These are phyloP conservation scores for Setomelanomma holmii DNA, from an alignment of 2,329 filamentous ascomycete genomes.

Conservation along the genomic window DNA sequence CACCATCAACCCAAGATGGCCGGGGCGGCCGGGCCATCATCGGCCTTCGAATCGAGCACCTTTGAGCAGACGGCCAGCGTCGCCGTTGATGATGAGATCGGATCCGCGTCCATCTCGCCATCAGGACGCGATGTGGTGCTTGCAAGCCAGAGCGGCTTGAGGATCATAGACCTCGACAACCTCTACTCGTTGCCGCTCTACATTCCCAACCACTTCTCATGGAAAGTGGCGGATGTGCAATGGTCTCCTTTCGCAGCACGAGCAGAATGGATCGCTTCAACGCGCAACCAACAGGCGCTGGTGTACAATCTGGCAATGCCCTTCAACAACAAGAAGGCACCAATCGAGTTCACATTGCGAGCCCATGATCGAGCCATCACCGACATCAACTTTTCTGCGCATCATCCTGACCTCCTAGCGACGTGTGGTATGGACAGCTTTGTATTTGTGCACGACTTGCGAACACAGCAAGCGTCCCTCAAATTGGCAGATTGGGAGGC, in stretches of 20 bases:
- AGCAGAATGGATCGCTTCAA: conserved; percentile 93
- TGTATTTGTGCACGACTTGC: conserved; percentile 90
- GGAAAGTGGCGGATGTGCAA: conserved; percentile 94
- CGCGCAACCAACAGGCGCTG: conserved; percentile 90
- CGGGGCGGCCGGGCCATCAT: conserved; percentile 41
- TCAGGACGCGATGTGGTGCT: conserved; percentile 89
- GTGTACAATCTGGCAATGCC: conserved; percentile 83
- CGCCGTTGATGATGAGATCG: conserved; percentile 77
- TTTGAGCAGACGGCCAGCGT: conserved; percentile 87
- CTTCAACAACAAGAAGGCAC: conserved; percentile 67
- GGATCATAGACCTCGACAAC: conserved; percentile 90
- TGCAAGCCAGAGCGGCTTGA: conserved; percentile 82
- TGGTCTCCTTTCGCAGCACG: conserved; percentile 93
- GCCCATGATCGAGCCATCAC: conserved; percentile 89
- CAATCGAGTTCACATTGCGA: conserved; percentile 87
- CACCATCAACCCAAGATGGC: conserved; percentile 27
- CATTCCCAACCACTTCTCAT: conserved; percentile 85
- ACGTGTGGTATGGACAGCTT: conserved; percentile 94
- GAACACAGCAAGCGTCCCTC: conserved; percentile 53
- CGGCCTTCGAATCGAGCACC: conserved; percentile 82
- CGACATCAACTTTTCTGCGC: conserved; percentile 94
- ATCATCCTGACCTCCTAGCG: conserved; percentile 86
- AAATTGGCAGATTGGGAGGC: conserved; percentile 89
- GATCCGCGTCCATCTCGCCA: conserved; percentile 91
- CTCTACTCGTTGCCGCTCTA: conserved; percentile 86